Conservation (phyloP, 352 stramenopile genomes). For the Globisporangium nunn region DNA sequence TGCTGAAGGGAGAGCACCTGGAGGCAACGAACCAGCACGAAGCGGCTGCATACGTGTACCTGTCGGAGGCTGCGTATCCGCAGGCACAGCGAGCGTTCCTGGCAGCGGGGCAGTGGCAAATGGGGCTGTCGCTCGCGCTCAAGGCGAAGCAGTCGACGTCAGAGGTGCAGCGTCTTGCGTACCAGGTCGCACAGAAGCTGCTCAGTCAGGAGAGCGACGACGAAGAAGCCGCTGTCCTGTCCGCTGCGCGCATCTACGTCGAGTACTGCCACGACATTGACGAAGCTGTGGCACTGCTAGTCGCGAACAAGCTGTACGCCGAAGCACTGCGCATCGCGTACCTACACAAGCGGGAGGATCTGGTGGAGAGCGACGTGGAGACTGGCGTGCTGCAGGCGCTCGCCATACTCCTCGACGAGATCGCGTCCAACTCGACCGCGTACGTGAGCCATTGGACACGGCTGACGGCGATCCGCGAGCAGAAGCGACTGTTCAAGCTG, state of each 20-base stretch:
- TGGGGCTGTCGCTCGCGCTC: slow-evolving; percentile 43
- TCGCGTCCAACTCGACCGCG: slow-evolving; percentile 26
- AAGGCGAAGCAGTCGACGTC: slow-evolving; percentile 17
- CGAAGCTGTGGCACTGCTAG: slow-evolving; percentile 62
- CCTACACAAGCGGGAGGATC: slow-evolving; percentile 43
- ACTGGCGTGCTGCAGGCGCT: slow-evolving; percentile 34
- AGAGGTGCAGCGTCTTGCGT: slow-evolving; percentile 34
- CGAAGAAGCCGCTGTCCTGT: slow-evolving; percentile 17
- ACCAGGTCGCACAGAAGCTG: slow-evolving; percentile 44
- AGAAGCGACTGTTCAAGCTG: slow-evolving; percentile 73
- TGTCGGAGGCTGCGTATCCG: slow-evolving; percentile 30
- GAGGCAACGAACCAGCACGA: slow-evolving; percentile 30
- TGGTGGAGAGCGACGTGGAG: slow-evolving; percentile 73
- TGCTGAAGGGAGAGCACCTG: slow-evolving; percentile 43
- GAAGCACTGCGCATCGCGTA: slow-evolving; percentile 52
- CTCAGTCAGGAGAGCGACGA: slow-evolving; percentile 27
- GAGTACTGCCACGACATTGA: slow-evolving; percentile 70
- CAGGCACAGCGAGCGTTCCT: slow-evolving; percentile 53
- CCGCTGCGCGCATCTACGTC: slow-evolving; percentile 51
- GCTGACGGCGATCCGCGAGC: slow-evolving; percentile 54
- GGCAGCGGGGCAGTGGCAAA: slow-evolving; percentile 44
- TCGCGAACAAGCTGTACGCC: slow-evolving; percentile 46
- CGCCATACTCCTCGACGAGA: slow-evolving; percentile 44
- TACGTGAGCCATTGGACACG: slow-evolving; percentile 57
- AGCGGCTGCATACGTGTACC: slow-evolving; percentile 55